Evolutionary conservation across 257 asterid species (phyloP), one percentile per base, ranked within the genome.

Genomic region (Solanum pimpinellifolium): DNA sequence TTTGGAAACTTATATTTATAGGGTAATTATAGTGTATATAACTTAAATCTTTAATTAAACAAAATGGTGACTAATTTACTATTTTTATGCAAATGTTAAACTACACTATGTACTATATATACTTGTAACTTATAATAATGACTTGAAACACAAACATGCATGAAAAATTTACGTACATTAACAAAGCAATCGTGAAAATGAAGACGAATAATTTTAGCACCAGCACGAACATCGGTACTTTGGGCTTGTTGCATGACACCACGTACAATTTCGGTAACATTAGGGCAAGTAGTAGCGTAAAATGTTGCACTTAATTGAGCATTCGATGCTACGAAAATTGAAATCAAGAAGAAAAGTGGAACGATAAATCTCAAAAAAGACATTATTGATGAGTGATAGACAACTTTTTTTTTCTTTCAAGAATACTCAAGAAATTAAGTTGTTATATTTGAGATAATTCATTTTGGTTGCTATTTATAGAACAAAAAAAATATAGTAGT

Each of bases 111-210:
- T 9, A 15, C 25, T 31, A 29, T 18, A 21, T 16, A 74, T 39
- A 39, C 41, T 10, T 0, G 35, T 33, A 37, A 39, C 12, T 25
- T 25, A 12, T 11, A 5, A 8, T 73, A 39, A 13, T 77, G 4
- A 4, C 7, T 77, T 44, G 29, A 44, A 14, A 77, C 10, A 14
- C 15, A 44, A 25, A 27, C 6, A 25, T 78, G 25, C 84, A 46
- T 27, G n/a, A 4, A 42, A 76, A 12, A 1, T 12, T 76, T 4
- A 76, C 35, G 5, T 87, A 83, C 87, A 29, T 87, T 29, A 56
- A 91, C 91, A 20, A 89, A 91, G 88, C 91, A 91, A 44, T 91
- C 91, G 5, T 88, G 93, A 23, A 89, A 89, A 81, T 88, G 93
- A 49, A 88, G 89, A 49, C 93, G 89, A 78, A 91, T 60, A 13